Base-by-base conservation (phyloP, 352 stramenopile species). In the Globisporangium parvum region DNA sequence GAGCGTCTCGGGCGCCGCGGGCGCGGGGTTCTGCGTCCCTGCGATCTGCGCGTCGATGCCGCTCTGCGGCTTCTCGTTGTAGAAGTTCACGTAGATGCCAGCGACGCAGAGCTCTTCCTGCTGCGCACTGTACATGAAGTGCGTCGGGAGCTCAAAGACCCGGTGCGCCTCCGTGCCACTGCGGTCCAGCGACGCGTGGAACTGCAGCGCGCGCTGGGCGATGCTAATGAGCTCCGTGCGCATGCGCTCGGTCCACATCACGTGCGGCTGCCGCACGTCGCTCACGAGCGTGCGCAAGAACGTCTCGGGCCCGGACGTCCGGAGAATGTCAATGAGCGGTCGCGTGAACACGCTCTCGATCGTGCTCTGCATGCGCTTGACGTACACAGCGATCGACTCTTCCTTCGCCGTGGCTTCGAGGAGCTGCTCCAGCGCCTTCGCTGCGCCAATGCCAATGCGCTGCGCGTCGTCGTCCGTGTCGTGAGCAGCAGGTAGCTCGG, bases 1-100 rank as follows among this genome's bases (percentile, higher is more conserved):
- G 12, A 58, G 23, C 18, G 57, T n/a, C 20, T 63, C 57, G 4
- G 39, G 15, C 0, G 33, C 18, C 3, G 37, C 21, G n/a, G 39
- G 50, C 18, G 51, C 57, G 1, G 68, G 62, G 48, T 87, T 90
- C 24, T 78, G 64, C 17, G 75, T 87, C 11, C 82, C 83, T 49
- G 83, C 73, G 58, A 94, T 90, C 56, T 91, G 82, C 15, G 85
- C 73, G 6, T 83, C 62, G 31, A 94, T 78, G 11, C 77, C 80
- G 49, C 70, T 69, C 50, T 93, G 79, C 10, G 85, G 82, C 51
- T 88, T 88, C 55, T 90, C 80, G 62, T 94, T 94, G 70, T 90
- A 94, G 37, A 87, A 94, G 60, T 94, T 94, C 20, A 94, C 85
- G 67, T 91, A 94, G 55, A 94, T 93, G 18, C 83, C 85, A 18